Evolutionary conservation across 148 eudicot species (phyloP).

Genomic region (Drosera capensis): DNA sequence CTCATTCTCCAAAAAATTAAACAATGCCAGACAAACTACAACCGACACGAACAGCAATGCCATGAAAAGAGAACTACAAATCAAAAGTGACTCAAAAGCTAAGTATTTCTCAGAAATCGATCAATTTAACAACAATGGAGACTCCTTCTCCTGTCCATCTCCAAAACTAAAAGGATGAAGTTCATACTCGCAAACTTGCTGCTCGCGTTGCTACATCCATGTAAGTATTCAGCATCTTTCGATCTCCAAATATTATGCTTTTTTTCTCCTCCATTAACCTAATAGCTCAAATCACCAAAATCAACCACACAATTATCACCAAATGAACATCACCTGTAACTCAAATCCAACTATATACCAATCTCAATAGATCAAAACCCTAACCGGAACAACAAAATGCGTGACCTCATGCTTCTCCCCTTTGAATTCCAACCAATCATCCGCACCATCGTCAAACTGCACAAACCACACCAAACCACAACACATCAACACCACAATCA

Average conservation of each 20-base stretch:
- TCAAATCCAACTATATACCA: not conserved
- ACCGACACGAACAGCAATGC: no score
- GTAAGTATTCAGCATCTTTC: constrained; percentile 44
- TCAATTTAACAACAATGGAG: not conserved
- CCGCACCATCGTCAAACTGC: constrained; percentile 15
- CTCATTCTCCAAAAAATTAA: no score
- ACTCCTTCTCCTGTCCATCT: not conserved
- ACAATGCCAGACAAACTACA: no score
- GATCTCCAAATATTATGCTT: constrained; percentile 64
- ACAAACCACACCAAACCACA: constrained; percentile 8
- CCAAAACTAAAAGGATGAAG: not conserved
- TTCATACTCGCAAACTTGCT: constrained; percentile 57
- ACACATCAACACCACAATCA: not conserved
- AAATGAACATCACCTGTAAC: constrained; percentile 1
- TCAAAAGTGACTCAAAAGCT: no score
- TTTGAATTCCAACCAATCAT: no score
- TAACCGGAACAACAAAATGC: constrained; percentile 51
- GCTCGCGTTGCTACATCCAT: constrained; percentile 72
- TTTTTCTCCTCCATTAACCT: constrained; percentile 42
- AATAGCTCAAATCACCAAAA: constrained; percentile 12
- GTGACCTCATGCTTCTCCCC: constrained; percentile 12
- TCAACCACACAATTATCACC: constrained; percentile 17
- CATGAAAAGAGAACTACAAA: no score
- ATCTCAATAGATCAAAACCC: constrained; percentile 11
- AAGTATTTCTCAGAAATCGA: not conserved